A percentile compares a stretch with the other conserved stretches of the same genome.
Evolutionary conservation across 306 rosid species (phyloP).

Genomic region (Herpetospermum pedunculosum): DNA sequence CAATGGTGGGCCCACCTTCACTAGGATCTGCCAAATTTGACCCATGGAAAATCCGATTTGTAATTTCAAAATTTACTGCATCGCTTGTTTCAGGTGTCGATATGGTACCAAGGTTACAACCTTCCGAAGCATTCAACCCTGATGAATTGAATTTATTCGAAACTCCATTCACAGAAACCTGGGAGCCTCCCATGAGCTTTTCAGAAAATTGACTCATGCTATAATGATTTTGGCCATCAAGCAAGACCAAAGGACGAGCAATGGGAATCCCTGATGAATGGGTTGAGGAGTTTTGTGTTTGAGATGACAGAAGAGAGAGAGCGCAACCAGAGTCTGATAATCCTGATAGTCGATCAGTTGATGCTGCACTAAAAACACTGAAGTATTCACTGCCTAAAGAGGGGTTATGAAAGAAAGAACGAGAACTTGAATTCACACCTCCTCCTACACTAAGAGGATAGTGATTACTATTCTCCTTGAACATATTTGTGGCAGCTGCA

Average conservation of each 20-base stretch:
- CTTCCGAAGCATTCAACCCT: constrained; percentile 32
- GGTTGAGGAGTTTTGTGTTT: constrained; percentile 56
- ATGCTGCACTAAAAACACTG: constrained; percentile 33
- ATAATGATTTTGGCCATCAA: constrained; percentile 40
- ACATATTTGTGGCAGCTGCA: background rate
- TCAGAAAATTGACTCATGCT: constrained; percentile 34
- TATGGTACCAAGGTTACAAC: constrained; percentile 35
- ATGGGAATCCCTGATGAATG: constrained; percentile 51
- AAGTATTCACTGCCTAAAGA: constrained; percentile 49
- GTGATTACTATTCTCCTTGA: constrained; percentile 16
- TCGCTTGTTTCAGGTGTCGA: constrained; percentile 32
- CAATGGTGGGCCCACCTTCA: constrained; percentile 50
- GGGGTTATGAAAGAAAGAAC: constrained; percentile 23
- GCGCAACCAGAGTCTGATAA: constrained; percentile 62
- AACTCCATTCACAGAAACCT: constrained; percentile 33
- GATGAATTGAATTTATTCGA: constrained; percentile 31
- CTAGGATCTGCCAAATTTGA: constrained; percentile 31
- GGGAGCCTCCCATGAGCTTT: constrained; percentile 45
- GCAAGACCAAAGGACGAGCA: constrained; percentile 33
- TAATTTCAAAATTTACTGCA: constrained; percentile 38
- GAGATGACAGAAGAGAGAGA: constrained; percentile 99
- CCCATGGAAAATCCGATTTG: constrained; percentile 44
- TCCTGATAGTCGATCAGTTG: constrained; percentile 41
- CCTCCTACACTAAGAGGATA: constrained; percentile 18
- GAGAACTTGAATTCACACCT: constrained; percentile 25